Base-by-base conservation (phyloP, 495 filamentous ascomycete species). In the Talaromyces ruber region DNA sequence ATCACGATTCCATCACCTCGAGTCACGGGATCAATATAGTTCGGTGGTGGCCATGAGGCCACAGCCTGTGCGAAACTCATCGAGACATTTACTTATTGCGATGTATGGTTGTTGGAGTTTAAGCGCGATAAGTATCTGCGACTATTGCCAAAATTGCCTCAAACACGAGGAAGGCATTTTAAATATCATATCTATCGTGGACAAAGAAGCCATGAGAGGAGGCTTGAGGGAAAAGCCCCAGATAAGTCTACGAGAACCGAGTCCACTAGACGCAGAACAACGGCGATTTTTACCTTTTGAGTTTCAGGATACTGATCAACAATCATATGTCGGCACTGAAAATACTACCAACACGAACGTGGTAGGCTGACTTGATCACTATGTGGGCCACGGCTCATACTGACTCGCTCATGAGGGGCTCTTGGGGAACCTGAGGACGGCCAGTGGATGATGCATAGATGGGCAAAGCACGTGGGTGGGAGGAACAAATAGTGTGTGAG, bases 1-100 rank as follows among this genome's bases (percentile, higher is more conserved):
- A 73, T 59, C 59, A 67, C 65, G 14, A 69, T 71, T 9, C 52
- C 52, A 57, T 68, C 68, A 2, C 76, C 78, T 39, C 74, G 71
- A 0, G 72, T 72, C 32, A 71, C 67, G 6, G 77, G 78, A 59
- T 79, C 60, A 59, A 62, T 53, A 63, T 74, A 74, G 63, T 81
- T 78, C 3, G 75, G 70, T 9, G 22, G 28, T 6, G 79, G 77
- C 77, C 79, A 81, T 58, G 68, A 69, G 16, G 57, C 67, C 28
- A 67, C 39, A 8, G 75, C 67, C 21, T 72, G 64, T 16, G 50
- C 37, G 26, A 56, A 32, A 56, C 53, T 56, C 53, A 56, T 56
- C 26, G 22, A 54, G n/a, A 14, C 24, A 54, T 54, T 22, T 26
- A 54, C 51, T 26, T 4, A 2, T 54, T 3, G 28, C 6, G n/a